phyloP scores from a whole-genome alignment of 805 yeast species.

The Isabelozyma heimii region DNA sequence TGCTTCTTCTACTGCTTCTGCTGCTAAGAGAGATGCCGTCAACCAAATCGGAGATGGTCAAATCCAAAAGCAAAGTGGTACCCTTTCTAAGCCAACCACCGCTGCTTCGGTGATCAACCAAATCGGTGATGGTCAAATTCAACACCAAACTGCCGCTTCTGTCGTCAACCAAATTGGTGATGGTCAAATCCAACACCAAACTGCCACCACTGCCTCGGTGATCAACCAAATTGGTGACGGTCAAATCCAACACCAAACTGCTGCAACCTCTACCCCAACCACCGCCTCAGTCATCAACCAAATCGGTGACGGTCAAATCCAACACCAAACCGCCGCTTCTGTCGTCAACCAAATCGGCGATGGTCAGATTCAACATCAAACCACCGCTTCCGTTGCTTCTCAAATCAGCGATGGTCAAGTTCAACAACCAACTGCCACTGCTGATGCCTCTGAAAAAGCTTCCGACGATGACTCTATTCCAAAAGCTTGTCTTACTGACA shows the following conservation, averaged over 20 bases:
- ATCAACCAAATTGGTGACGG: slow-evolving; percentile 27
- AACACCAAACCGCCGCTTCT: slow-evolving; percentile 17
- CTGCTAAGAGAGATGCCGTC: slow-evolving; percentile 35
- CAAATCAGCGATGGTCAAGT: slow-evolving; percentile 36
- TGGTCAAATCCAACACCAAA: slow-evolving; percentile 48
- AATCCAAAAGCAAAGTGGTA: slow-evolving; percentile 44
- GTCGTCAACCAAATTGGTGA: slow-evolving; percentile 46
- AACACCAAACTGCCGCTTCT: slow-evolving; percentile 38
- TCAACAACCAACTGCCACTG: slow-evolving; percentile 8
- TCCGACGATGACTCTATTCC: slow-evolving; percentile 57
- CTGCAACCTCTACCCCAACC: slow-evolving; percentile 7
- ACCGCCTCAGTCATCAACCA: slow-evolving; percentile 19
- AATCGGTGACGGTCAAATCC: slow-evolving; percentile 21
- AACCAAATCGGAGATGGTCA: slow-evolving; percentile 65
- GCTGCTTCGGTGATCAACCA: slow-evolving; percentile 46
- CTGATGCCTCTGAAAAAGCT: slow-evolving; percentile 51
- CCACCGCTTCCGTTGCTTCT: slow-evolving; percentile 20
- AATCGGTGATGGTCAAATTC: slow-evolving; percentile 64
- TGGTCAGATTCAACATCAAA: slow-evolving; percentile 18
- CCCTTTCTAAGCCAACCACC: slow-evolving; percentile 32
- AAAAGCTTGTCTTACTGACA: slow-evolving; percentile 62
- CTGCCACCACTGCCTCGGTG: slow-evolving; percentile 30
- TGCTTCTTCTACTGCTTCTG: slow-evolving; percentile 28
- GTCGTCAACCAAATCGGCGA: slow-evolving; percentile 15
- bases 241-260: slow-evolving; percentile 30